Conservation (phyloP, 202 grass and related monocot species). For the Saccharum hybrid region DNA sequence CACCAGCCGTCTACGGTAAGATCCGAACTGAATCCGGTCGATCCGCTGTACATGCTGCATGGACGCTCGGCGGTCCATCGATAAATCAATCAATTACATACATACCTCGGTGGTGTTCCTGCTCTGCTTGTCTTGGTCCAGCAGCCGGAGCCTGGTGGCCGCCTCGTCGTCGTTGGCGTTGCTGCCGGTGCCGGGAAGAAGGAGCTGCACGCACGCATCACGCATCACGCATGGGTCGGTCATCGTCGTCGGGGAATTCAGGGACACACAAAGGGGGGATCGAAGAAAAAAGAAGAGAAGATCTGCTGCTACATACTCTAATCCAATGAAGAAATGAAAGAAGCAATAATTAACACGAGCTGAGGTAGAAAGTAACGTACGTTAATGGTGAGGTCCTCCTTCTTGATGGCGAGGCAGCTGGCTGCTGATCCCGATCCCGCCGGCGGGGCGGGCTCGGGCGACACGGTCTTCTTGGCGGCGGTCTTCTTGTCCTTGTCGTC, state of each 20-base stretch:
- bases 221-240: not conserved
- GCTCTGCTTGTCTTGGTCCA: not conserved
- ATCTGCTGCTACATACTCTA: too few species aligned
- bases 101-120: too few species aligned
- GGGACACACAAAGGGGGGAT: too few species aligned
- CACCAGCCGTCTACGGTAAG: too few species aligned
- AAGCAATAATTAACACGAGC: too few species aligned
- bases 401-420: slow-evolving; percentile 59
- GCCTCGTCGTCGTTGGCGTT: not conserved
- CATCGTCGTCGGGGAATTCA: not conserved
- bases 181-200: slow-evolving; percentile 28
- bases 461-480: not conserved
- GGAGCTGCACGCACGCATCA: slow-evolving; percentile 46
- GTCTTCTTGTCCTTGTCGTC: slow-evolving; percentile 35
- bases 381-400: slow-evolving; percentile 82
- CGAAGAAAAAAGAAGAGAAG: too few species aligned
- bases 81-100: too few species aligned
- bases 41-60: too few species aligned
- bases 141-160: not conserved
- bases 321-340: not conserved
- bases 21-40: too few species aligned
- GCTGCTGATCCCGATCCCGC: not conserved
- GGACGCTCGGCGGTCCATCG: too few species aligned
- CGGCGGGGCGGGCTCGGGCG: too few species aligned
- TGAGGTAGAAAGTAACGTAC: slow-evolving; percentile 34